Evolutionary conservation across 1,139 yeast genomes (phyloP), one percentile per base, ranked within the genome.

Genomic region (Hansenula lynferdii): DNA sequence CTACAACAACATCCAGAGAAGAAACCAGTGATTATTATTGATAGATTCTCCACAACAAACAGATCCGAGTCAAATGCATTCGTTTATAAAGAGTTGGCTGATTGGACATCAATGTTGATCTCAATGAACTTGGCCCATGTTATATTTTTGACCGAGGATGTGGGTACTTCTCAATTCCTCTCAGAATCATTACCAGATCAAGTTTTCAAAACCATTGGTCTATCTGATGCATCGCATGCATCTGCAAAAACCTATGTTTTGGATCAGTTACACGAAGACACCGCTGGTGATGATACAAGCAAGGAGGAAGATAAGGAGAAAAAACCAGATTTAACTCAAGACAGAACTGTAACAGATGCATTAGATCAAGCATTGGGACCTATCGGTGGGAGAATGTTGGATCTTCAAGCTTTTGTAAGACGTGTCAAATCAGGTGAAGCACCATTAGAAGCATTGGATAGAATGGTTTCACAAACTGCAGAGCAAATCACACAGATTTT

Each of bases 341-440:
- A 49, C 21, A 32, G 49, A 21, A 47, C 43, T 2, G 43, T 43
- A 23, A 43, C 51, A 5, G 31, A 51, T 3, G 63, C 65, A 8
- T 64, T 85, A 28, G 83, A 80, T 27, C 58, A 64, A 3, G 75
- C 83, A 28, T 64, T 90, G 36, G 76, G 65, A 20, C 95, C 96
- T 8, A 63, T 92, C 23, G 98, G 98, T 11, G 98, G 98, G 30
- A 77, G 98, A 48, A 85, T 92, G 90, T 71, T 90, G 39, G 98
- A 92, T 57, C 69, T 92, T 40, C 97, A 92, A 60, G 82, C 95
- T 16, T 87, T 87, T 62, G 84, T 85, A 0, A 76, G 97, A 53
- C 82, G 97, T 38, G 74, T 92, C 18, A 81, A 80, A 50, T 78
- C 92, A 0, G 98, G 98, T 3, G 97, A 92, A 57, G 58, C 75